Percentiles rank a stretch among this genome's conserved stretches.
Conservation (phyloP, 2,329 filamentous ascomycete genomes). For the Metarhizium humberi region DNA sequence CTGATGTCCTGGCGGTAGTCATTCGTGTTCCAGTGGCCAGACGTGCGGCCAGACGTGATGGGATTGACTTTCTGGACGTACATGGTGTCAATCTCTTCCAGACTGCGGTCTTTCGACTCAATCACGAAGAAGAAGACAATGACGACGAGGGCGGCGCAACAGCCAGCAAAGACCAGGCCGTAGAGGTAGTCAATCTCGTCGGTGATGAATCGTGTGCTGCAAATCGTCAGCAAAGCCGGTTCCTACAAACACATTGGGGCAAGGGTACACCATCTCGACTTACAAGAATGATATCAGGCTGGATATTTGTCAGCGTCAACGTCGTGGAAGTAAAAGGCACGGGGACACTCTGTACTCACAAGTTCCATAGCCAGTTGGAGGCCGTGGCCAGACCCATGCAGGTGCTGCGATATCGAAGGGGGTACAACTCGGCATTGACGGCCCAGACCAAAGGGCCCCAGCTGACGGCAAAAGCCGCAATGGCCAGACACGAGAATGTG, state of each 20-base stretch:
- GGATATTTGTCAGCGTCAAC: background rate
- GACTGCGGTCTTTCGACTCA: slow-evolving; percentile 60
- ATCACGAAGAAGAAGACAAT: slow-evolving; percentile 70
- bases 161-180: slow-evolving; percentile 63
- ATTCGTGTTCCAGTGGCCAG: slow-evolving; percentile 14
- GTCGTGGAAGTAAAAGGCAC: background rate
- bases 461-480: slow-evolving; percentile 56
- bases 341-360: slow-evolving; percentile 24
- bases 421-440: slow-evolving; percentile 56
- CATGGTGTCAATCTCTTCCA: slow-evolving; percentile 74
- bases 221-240: slow-evolving; percentile 11
- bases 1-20: slow-evolving; percentile 3
- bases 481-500: slow-evolving; percentile 60
- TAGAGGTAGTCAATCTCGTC: slow-evolving; percentile 59
- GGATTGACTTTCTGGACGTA: slow-evolving; percentile 48
- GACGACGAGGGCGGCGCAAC: slow-evolving; percentile 50
- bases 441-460: slow-evolving; percentile 65
- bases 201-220: slow-evolving; percentile 61
- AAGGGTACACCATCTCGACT: slow-evolving; percentile 8
- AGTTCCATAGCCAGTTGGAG: slow-evolving; percentile 59
- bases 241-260: background rate
- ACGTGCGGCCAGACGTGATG: slow-evolving; percentile 26
- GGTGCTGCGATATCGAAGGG: slow-evolving; percentile 42
- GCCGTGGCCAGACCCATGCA: slow-evolving; percentile 49
- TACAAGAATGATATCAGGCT: slow-evolving; percentile 37